Evolutionary conservation across 768 basidiomycete genomes (phyloP).

Genomic region (Gymnopilus dilepis): DNA sequence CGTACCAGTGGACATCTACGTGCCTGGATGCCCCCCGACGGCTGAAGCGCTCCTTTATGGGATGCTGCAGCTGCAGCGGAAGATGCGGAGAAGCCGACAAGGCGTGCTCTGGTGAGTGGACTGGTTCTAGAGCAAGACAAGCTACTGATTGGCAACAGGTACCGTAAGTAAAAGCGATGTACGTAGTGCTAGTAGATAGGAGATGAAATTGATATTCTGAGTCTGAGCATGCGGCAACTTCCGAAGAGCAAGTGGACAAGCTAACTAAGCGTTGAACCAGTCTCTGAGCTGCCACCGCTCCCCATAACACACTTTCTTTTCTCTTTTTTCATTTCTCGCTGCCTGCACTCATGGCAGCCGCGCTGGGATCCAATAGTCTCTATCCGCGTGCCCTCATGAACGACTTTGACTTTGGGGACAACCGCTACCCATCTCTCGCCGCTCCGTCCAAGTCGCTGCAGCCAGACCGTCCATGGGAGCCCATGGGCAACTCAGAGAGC

Average conservation of each 20-base stretch:
- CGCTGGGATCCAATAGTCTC: constrained; percentile 46
- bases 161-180: constrained; percentile 52
- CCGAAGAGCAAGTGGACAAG: constrained; percentile 15
- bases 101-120: constrained; percentile 79
- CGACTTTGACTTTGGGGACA: constrained; percentile 68
- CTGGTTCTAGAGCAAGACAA: background rate
- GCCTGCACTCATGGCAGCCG: constrained; percentile 48
- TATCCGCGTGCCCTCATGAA: constrained; percentile 62
- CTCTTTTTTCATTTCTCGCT: background rate
- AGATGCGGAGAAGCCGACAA: constrained; percentile 91
- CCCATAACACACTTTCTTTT: no score
- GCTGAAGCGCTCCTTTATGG: constrained; percentile 98
- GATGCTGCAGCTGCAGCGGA: constrained; percentile 95
- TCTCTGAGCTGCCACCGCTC: constrained; percentile 4
- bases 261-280: constrained; percentile 9
- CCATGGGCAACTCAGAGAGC: constrained; percentile 11
- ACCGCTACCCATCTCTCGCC: constrained; percentile 53
- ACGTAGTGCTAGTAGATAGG: constrained; percentile 3
- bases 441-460: constrained; percentile 19
- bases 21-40: constrained; percentile 92
- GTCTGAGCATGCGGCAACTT: constrained; percentile 20
- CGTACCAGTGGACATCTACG: constrained; percentile 98
- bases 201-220: background rate
- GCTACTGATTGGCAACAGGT: constrained; percentile 41
- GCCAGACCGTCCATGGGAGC: constrained; percentile 25